Conservation (phyloP, 345 rosid species). For the Dipteronia sinensis region DNA sequence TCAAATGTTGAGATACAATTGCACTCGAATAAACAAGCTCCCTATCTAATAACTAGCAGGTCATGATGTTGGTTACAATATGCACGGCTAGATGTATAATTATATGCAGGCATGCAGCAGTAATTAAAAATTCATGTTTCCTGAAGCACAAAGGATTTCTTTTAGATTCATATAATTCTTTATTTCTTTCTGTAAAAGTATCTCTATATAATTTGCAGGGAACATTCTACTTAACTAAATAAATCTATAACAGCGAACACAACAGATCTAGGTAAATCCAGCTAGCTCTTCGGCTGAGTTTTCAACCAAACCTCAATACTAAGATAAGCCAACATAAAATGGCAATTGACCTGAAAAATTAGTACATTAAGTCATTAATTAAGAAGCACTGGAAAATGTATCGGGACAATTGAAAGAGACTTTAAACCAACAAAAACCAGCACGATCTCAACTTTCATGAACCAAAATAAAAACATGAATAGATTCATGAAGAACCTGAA, state of each 20-base stretch:
- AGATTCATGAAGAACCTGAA: not conserved
- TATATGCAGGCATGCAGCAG: not conserved
- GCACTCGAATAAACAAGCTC: not conserved
- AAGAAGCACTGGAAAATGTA: not conserved
- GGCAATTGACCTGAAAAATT: not conserved
- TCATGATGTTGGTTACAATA: not conserved
- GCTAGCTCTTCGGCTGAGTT: not conserved
- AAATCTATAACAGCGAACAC: not conserved
- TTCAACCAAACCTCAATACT: not conserved
- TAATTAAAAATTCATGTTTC: not conserved
- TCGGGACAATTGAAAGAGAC: not conserved
- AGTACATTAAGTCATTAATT: not conserved
- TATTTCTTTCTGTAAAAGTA: not conserved
- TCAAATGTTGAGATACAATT: not conserved
- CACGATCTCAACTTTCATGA: slow-evolving; percentile 1
- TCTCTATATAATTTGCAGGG: not conserved
- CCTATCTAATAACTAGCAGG: not conserved
- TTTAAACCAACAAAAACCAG: not conserved
- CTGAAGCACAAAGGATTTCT: not conserved
- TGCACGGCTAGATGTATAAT: not conserved
- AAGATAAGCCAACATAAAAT: not conserved
- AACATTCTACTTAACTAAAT: not conserved
- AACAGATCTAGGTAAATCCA: not conserved
- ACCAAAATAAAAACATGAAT: not conserved
- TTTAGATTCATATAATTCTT: not conserved